Percentiles rank a stretch among this genome's conserved stretches.
Conservation (phyloP, 2,329 filamentous ascomycete genomes). For the Dactylellina sp. region DNA sequence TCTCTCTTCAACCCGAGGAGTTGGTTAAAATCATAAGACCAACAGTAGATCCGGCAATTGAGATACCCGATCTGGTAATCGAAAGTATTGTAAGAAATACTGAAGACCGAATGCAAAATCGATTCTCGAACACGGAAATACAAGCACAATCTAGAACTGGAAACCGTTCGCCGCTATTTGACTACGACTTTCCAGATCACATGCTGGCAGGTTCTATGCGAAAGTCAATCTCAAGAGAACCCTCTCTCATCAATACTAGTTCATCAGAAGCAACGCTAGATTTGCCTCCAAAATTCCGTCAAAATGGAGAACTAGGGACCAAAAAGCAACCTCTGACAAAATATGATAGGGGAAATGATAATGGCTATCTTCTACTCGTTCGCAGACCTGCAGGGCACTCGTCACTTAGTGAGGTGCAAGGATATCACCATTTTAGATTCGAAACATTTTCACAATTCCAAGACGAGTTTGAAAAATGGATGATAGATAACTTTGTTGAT, state of each 20-base stretch:
- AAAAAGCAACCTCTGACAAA: background rate
- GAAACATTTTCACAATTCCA: background rate
- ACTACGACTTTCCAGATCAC: background rate
- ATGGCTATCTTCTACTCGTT: constrained; percentile 1
- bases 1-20: too few relatives aligned
- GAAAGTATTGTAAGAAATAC: too few relatives aligned
- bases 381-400: background rate
- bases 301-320: background rate
- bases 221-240: background rate
- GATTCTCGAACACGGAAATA: too few relatives aligned
- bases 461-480: background rate
- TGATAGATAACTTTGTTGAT: background rate
- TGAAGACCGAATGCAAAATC: too few relatives aligned
- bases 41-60: too few relatives aligned
- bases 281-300: background rate
- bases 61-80: too few relatives aligned
- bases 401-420: background rate
- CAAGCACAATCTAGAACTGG: too few relatives aligned
- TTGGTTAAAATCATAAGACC: too few relatives aligned
- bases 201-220: background rate
- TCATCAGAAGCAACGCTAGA: background rate
- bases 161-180: too few relatives aligned
- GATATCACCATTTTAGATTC: constrained; percentile 1
- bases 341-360: background rate
- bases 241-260: background rate